Evolutionary conservation across 768 basidiomycete species (phyloP), one percentile per base, ranked within the genome.

Genomic region (Goffeauzyma gilvescens): DNA sequence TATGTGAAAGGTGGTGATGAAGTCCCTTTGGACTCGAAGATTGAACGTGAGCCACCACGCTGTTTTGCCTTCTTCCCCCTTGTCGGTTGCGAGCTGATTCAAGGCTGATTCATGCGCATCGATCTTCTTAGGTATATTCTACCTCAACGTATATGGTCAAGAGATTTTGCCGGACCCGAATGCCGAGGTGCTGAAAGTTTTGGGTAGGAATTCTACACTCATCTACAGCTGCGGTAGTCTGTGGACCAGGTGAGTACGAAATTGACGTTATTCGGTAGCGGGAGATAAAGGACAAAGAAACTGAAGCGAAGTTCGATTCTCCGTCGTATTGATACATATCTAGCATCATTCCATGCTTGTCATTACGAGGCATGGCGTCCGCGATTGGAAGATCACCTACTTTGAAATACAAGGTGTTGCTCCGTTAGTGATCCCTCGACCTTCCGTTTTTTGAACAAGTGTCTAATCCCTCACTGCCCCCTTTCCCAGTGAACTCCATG

Each of bases 191-290:
- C 57, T 95, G 38, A 62, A 72, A 10, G 71, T 72, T 39, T 66
- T 90, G 8, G 63, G 65, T 3, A 65, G 69, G 23, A 72, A 72
- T 43, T 74, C 81, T 49, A 67, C 79, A 2, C 66, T 95, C 22
- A 75, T 95, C 2, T 93, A 90, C 59, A 87, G 84, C 3, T 87
- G 86, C 57, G 87, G 87, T 5, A 90, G 86, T 2, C 67, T 95
- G 6, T 95, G 84, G 84, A 95, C 87, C 12, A 85, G 81, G 83
- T 78, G 41, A 38, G 69, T 40, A 6, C 21, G 8, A 24, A 2
- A 30, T 14, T 21, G 14, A n/a, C n/a, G n/a, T n/a, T n/a, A n/a
- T n/a, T n/a, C n/a, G n/a, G n/a, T n/a, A n/a, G n/a, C n/a, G n/a
- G n/a, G n/a, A n/a, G n/a, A n/a, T n/a, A n/a, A n/a, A n/a, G n/a